A percentile compares a stretch with the other conserved stretches of the same genome.
phyloP scores from a whole-genome alignment of 2,329 filamentous ascomycete species.

The Ceratocystis colombiana region DNA sequence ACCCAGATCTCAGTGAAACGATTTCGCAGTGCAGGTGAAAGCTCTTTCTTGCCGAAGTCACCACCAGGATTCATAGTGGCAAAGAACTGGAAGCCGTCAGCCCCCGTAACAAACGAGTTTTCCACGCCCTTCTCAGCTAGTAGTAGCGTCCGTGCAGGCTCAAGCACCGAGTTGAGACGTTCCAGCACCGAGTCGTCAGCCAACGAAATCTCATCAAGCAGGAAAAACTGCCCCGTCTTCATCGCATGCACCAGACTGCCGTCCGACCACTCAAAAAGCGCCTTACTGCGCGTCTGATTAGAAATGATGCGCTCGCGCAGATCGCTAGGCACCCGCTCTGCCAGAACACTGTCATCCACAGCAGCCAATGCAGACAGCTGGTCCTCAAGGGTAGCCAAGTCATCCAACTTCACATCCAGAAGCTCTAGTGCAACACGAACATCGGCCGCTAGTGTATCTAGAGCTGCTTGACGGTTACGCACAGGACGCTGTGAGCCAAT shows the following conservation, averaged over 20 bases:
- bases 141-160: constrained; percentile 73
- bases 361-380: constrained; percentile 36
- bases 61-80: constrained; percentile 99
- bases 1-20: constrained; percentile 99
- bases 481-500: constrained; percentile 92
- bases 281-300: constrained; percentile 56
- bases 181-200: constrained; percentile 96
- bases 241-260: constrained; percentile 90
- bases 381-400: constrained; percentile 14
- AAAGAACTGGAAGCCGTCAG: constrained; percentile 81
- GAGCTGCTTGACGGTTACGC: constrained; percentile 67
- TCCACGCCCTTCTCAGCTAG: constrained; percentile 87
- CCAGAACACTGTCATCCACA: constrained; percentile 36
- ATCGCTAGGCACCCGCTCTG: constrained; percentile 40
- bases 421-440: constrained; percentile 43
- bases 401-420: constrained; percentile 27
- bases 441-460: constrained; percentile 54
- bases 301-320: constrained; percentile 40
- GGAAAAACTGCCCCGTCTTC: constrained; percentile 78
- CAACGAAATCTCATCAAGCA: constrained; percentile 94
- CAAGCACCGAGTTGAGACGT: constrained; percentile 88
- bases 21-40: constrained; percentile 89
- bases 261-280: constrained; percentile 93
- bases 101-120: constrained; percentile 67
- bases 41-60: constrained; percentile 94